Base-by-base conservation (phyloP, 2,329 filamentous ascomycete genomes). In the Fusarium anthophilum region DNA sequence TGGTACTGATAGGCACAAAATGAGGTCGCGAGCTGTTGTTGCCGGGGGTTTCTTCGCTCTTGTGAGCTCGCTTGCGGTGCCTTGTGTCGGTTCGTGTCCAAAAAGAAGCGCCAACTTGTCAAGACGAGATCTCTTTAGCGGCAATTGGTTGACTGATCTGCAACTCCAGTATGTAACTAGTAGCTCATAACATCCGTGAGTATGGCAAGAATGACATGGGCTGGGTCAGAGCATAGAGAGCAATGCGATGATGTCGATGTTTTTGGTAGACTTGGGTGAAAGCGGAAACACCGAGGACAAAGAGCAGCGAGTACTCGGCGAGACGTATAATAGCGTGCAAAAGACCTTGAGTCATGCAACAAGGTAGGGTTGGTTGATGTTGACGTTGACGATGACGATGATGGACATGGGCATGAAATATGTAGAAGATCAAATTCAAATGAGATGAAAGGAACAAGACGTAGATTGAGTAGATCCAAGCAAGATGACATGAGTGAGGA, bases 61-160 rank as follows among this genome's bases (percentile, higher is more conserved):
- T 26, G n/a, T 53, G 26, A 43, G 44, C 66, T 57, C 38, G 62
- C 43, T 72, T 73, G 47, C 47, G 26, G 41, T 53, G 45, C 47
- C 69, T 56, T 70, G 43, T 48, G 51, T 64, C 55, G 59, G 55
- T 66, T 61, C 38, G 61, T 68, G 47, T 53, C 55, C 24, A 45
- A 57, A 69, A 60, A 32, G 55, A 55, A 65, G 55, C 60, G 55
- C 61, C 26, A 18, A 38, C 50, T 53, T 53, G 50, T 53, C 50
- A 26, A 53, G 60, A 70, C 32, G 55, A 61, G 37, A 22, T 54
- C 44, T 55, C 44, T 60, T 50, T 57, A 72, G 59, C 41, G 59
- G 53, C 61, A 69, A 71, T 73, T 76, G 70, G 66, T 69, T 47
- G 54, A 67, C 66, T 48, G 68, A 68, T 74, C 70, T 75, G 69